Percentiles rank a stretch among this genome's conserved stretches.
These are phyloP conservation scores for Amborella trichopoda DNA, from an alignment of 164 flowering plant species.

Conservation along the genomic window DNA sequence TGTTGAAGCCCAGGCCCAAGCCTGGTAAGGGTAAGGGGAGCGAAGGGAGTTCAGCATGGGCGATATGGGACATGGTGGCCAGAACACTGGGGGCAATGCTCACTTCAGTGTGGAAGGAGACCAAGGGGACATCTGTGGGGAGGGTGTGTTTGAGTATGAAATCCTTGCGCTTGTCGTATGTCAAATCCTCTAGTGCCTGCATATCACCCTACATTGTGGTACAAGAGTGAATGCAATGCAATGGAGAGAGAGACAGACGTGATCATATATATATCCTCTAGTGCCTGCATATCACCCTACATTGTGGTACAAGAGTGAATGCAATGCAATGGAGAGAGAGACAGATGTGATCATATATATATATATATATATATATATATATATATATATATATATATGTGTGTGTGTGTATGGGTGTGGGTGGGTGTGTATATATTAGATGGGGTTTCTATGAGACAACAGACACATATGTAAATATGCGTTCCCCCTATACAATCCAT, in stretches of 20 bases:
- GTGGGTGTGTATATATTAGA: no score
- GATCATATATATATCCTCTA: no score
- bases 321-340: no score
- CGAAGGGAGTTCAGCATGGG: constrained; percentile 85
- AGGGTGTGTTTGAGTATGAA: constrained; percentile 62
- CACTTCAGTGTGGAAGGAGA: constrained; percentile 85
- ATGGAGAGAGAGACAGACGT: no score
- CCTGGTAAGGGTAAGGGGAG: constrained; percentile 48
- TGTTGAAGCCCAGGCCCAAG: constrained; percentile 15
- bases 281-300: constrained; percentile 79
- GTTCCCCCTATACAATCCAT: no score
- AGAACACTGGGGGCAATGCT: constrained; percentile 51
- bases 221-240: no score
- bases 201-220: constrained; percentile 57
- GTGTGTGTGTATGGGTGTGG: no score
- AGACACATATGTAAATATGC: background rate
- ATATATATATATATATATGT: no score
- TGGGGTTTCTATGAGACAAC: no score
- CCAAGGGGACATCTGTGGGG: constrained; percentile 53
- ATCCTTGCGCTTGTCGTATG: constrained; percentile 75
- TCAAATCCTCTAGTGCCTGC: constrained; percentile 76
- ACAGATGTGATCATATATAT: no score
- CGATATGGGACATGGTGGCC: constrained; percentile 71
- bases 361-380: no score
- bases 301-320: background rate